phyloP scores from a whole-genome alignment of 2,329 filamentous ascomycete species.

The Penicillium sp. region DNA sequence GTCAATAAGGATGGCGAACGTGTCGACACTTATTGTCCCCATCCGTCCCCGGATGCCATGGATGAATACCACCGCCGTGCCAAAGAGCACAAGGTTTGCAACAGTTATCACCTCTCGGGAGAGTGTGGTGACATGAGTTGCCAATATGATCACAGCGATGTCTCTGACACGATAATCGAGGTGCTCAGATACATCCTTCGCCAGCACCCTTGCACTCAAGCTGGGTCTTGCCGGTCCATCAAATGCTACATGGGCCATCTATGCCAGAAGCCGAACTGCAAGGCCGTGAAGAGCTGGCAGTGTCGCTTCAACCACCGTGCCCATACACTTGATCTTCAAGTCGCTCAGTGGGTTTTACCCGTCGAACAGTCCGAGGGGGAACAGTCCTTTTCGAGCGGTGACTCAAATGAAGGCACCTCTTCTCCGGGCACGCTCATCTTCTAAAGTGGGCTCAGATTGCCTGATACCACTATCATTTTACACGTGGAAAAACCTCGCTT shows the following conservation, averaged over 20 bases:
- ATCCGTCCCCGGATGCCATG: slow-evolving; percentile 42
- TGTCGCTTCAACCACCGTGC: slow-evolving; percentile 33
- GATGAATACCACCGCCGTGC: slow-evolving; percentile 43
- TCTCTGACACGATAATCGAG: slow-evolving; percentile 43
- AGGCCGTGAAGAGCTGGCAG: slow-evolving; percentile 31
- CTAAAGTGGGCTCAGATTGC: slow-evolving; percentile 1
- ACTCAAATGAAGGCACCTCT: slow-evolving; percentile 14
- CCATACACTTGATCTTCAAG: slow-evolving; percentile 30
- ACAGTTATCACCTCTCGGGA: slow-evolving; percentile 50
- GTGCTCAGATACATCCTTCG: slow-evolving; percentile 51
- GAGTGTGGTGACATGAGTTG: slow-evolving; percentile 43
- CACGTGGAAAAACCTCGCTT: slow-evolving; percentile 2
- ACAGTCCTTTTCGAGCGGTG: slow-evolving; percentile 19
- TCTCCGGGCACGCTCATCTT: slow-evolving; percentile 9
- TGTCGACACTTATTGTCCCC: slow-evolving; percentile 48
- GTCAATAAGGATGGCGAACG: slow-evolving; percentile 52
- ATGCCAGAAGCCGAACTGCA: slow-evolving; percentile 38
- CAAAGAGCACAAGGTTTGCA: slow-evolving; percentile 51
- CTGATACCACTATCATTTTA: background rate
- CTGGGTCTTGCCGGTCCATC: slow-evolving; percentile 44
- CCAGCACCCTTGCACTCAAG: slow-evolving; percentile 46
- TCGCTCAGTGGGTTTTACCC: slow-evolving; percentile 27
- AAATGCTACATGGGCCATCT: slow-evolving; percentile 52
- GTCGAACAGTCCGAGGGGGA: slow-evolving; percentile 23
- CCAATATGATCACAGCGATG: slow-evolving; percentile 50